These are phyloP conservation scores for Umbilicus rupestris DNA, from an alignment of 164 flowering plant genomes.

Conservation along the genomic window DNA sequence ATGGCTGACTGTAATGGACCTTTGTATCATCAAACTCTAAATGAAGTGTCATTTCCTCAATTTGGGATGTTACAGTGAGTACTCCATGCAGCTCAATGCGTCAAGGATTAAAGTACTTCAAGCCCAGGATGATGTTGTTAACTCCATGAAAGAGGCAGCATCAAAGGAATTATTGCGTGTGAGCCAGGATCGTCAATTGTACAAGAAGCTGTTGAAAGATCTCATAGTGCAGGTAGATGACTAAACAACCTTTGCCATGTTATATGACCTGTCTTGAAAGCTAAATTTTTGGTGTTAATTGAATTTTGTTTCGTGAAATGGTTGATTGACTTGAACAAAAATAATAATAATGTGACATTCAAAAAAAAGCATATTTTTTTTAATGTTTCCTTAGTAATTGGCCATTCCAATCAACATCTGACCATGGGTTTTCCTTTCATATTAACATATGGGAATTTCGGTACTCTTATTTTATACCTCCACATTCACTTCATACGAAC, in stretches of 20 bases:
- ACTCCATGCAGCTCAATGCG: slow-evolving; percentile 70
- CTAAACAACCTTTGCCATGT: neutral
- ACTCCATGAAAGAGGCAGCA: slow-evolving; percentile 51
- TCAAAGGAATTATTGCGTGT: slow-evolving; percentile 38
- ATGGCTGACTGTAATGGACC: no score
- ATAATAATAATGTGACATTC: no score
- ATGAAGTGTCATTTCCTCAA: neutral
- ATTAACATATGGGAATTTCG: no score
- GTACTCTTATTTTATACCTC: no score
- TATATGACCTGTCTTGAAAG: neutral
- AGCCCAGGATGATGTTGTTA: slow-evolving; percentile 66
- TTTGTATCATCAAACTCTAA: neutral
- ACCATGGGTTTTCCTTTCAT: no score
- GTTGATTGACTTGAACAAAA: neutral
- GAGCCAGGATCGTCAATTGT: slow-evolving; percentile 24
- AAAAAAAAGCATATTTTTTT: neutral
- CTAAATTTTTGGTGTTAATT: neutral
- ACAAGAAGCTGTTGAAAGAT: slow-evolving; percentile 37
- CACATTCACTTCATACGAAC: neutral
- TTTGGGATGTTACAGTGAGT: slow-evolving; percentile 37
- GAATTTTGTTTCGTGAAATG: neutral
- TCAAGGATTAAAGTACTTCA: slow-evolving; percentile 55
- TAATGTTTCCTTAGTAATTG: neutral
- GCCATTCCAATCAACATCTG: no score
- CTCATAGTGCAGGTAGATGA: slow-evolving; percentile 49